phyloP scores from a whole-genome alignment of 2,329 filamentous ascomycete genomes.

The Achaetomium macrosporum region DNA sequence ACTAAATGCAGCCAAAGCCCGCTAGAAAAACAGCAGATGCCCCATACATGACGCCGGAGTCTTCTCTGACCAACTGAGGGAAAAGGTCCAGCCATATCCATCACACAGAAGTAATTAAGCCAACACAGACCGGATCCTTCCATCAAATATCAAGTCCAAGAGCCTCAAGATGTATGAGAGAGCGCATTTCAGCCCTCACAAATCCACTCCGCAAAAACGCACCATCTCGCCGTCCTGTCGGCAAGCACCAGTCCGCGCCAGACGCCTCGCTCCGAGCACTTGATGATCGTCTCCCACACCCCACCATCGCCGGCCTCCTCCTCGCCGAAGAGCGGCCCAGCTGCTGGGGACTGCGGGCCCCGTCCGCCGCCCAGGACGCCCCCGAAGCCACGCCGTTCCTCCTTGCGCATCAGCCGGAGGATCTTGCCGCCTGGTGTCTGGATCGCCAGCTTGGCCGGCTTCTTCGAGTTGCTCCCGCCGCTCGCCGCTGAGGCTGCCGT shows the following conservation, averaged over 20 bases:
- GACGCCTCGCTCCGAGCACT: constrained; percentile 73
- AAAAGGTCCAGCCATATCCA: constrained; percentile 3
- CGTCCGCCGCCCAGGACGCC: constrained; percentile 35
- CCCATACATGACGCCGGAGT: not conserved
- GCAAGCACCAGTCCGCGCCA: constrained; percentile 80
- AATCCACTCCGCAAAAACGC: constrained; percentile 86
- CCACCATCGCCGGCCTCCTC: constrained; percentile 64
- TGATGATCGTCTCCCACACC: constrained; percentile 86
- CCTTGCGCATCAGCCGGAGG: constrained; percentile 76
- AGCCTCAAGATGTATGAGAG: too few species aligned
- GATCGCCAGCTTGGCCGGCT: constrained; percentile 92
- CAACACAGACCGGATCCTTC: not conserved
- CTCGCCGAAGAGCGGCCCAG: constrained; percentile 30
- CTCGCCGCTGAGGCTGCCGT: constrained; percentile 40
- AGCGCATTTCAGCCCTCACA: constrained; percentile 39
- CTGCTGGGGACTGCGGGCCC: constrained; percentile 12
- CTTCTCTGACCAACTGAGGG: not conserved
- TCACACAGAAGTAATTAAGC: not conserved
- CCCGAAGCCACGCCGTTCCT: constrained; percentile 54
- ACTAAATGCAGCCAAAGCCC: too few species aligned
- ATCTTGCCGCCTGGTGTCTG: constrained; percentile 95
- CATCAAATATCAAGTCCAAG: not conserved
- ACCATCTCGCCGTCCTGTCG: constrained; percentile 79
- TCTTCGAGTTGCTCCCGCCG: constrained; percentile 51
- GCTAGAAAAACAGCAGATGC: not conserved